Percentiles rank a stretch among this genome's conserved stretches.
Conservation (phyloP, 1,284 basidiomycete genomes). For the Heliocybe sulcata region DNA sequence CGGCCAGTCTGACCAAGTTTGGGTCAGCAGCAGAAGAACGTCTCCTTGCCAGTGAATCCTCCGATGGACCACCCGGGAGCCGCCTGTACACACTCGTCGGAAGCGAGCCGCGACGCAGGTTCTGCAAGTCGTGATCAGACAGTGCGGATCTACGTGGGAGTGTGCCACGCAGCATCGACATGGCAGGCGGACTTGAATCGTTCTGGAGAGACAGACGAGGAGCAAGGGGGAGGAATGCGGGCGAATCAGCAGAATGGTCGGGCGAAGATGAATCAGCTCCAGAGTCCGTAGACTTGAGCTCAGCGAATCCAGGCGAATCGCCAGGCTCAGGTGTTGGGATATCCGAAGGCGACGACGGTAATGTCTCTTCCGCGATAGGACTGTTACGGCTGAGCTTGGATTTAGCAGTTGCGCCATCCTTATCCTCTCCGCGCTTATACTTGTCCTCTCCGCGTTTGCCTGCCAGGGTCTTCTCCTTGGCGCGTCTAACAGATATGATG, state of each 20-base stretch:
- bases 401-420: not conserved
- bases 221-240: not conserved
- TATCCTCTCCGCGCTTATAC: too few relatives aligned
- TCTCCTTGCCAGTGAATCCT: slow-evolving; percentile 30
- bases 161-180: not conserved
- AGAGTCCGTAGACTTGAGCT: not conserved
- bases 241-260: not conserved
- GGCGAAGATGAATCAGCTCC: not conserved
- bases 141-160: not conserved
- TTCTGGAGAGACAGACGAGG: not conserved
- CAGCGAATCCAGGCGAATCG: not conserved
- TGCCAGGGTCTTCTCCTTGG: slow-evolving; percentile 67
- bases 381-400: not conserved
- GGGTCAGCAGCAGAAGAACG: slow-evolving; percentile 46
- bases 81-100: slow-evolving; percentile 1
- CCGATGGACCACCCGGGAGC: slow-evolving; percentile 4
- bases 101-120: slow-evolving; percentile 7
- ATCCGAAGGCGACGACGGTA: not conserved
- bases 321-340: not conserved
- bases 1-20: slow-evolving; percentile 49
- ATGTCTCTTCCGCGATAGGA: not conserved
- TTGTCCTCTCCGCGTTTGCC: slow-evolving; percentile 17
- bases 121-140: slow-evolving; percentile 7
- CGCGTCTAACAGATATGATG: slow-evolving; percentile 43
- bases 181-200: not conserved